Conservation (phyloP, 2,329 filamentous ascomycete species). For the Alternaria angustiovoidea region DNA sequence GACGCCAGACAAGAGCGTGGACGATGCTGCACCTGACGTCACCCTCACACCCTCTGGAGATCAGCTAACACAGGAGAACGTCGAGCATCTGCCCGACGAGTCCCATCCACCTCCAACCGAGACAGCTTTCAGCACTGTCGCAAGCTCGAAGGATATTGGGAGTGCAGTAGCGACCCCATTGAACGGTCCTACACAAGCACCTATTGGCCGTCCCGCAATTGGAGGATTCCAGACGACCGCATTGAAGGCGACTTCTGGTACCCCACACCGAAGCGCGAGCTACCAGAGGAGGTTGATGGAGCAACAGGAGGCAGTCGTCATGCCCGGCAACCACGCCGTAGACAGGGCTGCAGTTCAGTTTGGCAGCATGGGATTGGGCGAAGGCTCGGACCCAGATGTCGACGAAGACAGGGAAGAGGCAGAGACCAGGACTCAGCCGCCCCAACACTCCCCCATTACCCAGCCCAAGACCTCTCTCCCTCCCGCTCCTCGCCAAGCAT, state of each 20-base stretch:
- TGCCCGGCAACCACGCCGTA: conserved; percentile 96
- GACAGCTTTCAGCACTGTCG: conserved; percentile 87
- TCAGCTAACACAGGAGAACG: conserved; percentile 88
- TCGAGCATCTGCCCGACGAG: conserved; percentile 86
- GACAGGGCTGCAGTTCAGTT: conserved; percentile 95
- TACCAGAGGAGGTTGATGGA: conserved; percentile 88
- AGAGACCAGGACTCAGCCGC: conserved; percentile 91
- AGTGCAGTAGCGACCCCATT: conserved; percentile 69
- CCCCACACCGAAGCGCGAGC: conserved; percentile 72
- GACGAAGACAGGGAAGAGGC: conserved; percentile 95
- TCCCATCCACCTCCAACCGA: conserved; percentile 80
- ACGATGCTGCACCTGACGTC: conserved; percentile 60
- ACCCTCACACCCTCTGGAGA: conserved; percentile 74
- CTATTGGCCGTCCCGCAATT: conserved; percentile 68
- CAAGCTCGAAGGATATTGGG: conserved; percentile 79
- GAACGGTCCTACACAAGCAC: conserved; percentile 58
- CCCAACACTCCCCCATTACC: conserved; percentile 87
- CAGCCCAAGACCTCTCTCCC: conserved; percentile 87
- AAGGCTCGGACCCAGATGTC: conserved; percentile 75
- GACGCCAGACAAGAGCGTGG: conserved; percentile 52
- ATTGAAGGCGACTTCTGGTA: conserved; percentile 73
- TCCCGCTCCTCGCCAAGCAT: conserved; percentile 65
- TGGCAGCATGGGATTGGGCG: conserved; percentile 88
- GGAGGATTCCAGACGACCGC: conserved; percentile 83
- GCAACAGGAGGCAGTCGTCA: conserved; percentile 96